phyloP scores from a whole-genome alignment of 164 flowering plant species.

The Saururus chinensis region DNA sequence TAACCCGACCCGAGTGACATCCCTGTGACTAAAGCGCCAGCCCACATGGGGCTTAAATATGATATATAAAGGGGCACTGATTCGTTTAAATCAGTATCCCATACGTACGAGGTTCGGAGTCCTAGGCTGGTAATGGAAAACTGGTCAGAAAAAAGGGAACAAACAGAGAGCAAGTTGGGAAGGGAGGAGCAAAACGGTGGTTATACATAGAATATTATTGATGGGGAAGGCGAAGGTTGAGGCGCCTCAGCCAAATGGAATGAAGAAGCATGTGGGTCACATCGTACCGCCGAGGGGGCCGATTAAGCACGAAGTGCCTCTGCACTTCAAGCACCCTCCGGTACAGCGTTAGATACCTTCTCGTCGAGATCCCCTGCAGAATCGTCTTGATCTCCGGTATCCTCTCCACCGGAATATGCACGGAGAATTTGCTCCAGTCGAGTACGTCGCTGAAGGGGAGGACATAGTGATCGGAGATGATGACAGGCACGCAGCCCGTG shows the following conservation, averaged over 20 bases:
- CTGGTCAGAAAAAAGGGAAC: too few relatives aligned
- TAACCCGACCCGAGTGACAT: too few relatives aligned
- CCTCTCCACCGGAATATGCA: conserved; percentile 34
- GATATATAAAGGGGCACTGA: too few relatives aligned
- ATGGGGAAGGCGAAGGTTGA: conserved; percentile 1
- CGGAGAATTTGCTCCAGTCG: conserved; percentile 55
- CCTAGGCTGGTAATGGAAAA: too few relatives aligned
- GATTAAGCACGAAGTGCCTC: conserved; percentile 8
- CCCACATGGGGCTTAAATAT: too few relatives aligned
- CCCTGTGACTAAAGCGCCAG: too few relatives aligned
- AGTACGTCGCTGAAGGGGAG: conserved; percentile 71
- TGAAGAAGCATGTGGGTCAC: conserved; percentile 8
- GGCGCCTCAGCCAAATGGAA: conserved; percentile 6
- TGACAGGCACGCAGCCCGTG: conserved; percentile 66
- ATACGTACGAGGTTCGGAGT: too few relatives aligned
- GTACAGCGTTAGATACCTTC: conserved; percentile 15
- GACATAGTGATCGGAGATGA: conserved; percentile 45
- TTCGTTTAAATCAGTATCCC: too few relatives aligned
- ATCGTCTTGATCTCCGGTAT: conserved; percentile 55
- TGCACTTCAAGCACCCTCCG: conserved; percentile 1
- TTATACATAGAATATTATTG: background rate
- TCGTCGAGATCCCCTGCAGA: conserved; percentile 26
- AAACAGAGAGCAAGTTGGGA: background rate
- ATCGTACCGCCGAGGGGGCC: conserved; percentile 7
- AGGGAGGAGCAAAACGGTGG: background rate